Evolutionary conservation across 2,329 filamentous ascomycete species (phyloP), one percentile per base, ranked within the genome.

Genomic region (Colletotrichum musicola): DNA sequence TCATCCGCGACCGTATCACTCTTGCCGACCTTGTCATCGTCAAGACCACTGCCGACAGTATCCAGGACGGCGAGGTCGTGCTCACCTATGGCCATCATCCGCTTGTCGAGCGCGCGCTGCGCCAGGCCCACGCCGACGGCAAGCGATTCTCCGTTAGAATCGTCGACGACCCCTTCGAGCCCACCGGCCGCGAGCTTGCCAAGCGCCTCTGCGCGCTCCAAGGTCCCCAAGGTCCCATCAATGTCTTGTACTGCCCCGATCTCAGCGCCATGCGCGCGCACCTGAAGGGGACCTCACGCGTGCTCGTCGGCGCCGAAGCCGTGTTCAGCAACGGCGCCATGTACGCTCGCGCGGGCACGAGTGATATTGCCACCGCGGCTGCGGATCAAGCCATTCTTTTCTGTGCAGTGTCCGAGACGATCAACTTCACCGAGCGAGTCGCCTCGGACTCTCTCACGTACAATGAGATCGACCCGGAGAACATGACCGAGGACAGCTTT

Each of bases 311-410:
- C 13, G 94, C 95, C 4, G 95, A 98, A 77, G 93, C 94, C 46
- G 96, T 99, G 90, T 96, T 97, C 82, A 95, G 93, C 73, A 98
- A 98, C 79, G 96, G 96, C 7, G 89, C 93, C 40, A 87, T 99
- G 74, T 97, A 97, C 80, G 95, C 93, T 4, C 90, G 94, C 20
- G 90, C 94, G 10, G 96, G 96, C 69, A 97, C 95, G 4, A 93
- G 93, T 25, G 89, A 96, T 68, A 88, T 98, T 10, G 95, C 95
- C 18, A 92, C 96, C 84, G 90, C 92, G 49, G 95, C 95, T 6
- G 89, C 91, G 59, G 89, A 92, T 64, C 85, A 90, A 20, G 90
- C 92, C 66, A 88, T 95, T 44, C 92, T 93, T 1, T 93, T 98
- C 67, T 90, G 97, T 40, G 93, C 97, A 3, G 92, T 97, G 68